A percentile compares a stretch with the other conserved stretches of the same genome.
These are phyloP conservation scores for Boletus bicolor DNA, from an alignment of 768 basidiomycete species.

Conservation along the genomic window DNA sequence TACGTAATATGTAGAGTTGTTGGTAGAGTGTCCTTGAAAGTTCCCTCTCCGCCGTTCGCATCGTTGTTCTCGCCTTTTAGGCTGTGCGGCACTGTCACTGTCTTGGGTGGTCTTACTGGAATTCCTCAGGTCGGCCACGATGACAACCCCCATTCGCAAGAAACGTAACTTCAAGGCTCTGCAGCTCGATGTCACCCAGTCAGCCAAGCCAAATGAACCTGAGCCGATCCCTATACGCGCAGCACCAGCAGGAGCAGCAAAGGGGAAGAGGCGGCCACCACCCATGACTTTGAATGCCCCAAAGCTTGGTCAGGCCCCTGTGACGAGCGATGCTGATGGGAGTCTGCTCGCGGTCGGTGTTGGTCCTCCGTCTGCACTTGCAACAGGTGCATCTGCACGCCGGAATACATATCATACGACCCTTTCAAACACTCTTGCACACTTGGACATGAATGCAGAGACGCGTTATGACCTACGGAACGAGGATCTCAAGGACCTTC, in stretches of 20 bases:
- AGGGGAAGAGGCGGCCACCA: slow-evolving; percentile 70
- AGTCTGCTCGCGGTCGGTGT: slow-evolving; percentile 47
- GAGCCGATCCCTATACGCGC: slow-evolving; percentile 46
- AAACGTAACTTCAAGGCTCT: slow-evolving; percentile 91
- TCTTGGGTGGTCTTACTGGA: slow-evolving; percentile 5
- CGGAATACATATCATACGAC: slow-evolving; percentile 77
- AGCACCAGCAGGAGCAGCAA: slow-evolving; percentile 40
- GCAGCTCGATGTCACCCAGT: slow-evolving; percentile 59
- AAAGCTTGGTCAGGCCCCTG: slow-evolving; percentile 46
- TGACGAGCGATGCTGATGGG: slow-evolving; percentile 33
- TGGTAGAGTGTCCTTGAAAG: slow-evolving; percentile 4
- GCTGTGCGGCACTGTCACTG: background rate
- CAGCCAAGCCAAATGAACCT: slow-evolving; percentile 38
- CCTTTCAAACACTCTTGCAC: slow-evolving; percentile 81
- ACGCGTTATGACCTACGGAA: slow-evolving; percentile 80
- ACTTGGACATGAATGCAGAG: slow-evolving; percentile 80
- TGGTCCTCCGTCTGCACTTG: slow-evolving; percentile 50
- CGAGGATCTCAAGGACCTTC: slow-evolving; percentile 87
- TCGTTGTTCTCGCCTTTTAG: slow-evolving; percentile 10
- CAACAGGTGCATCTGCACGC: slow-evolving; percentile 47
- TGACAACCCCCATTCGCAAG: slow-evolving; percentile 72
- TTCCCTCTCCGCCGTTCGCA: slow-evolving; percentile 18
- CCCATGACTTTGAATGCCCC: slow-evolving; percentile 81
- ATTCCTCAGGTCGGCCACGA: slow-evolving; percentile 15
- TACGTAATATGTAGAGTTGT: slow-evolving; percentile 19